These are phyloP conservation scores for Aspergillus sergii DNA, from an alignment of 2,329 filamentous ascomycete genomes.

Conservation along the genomic window DNA sequence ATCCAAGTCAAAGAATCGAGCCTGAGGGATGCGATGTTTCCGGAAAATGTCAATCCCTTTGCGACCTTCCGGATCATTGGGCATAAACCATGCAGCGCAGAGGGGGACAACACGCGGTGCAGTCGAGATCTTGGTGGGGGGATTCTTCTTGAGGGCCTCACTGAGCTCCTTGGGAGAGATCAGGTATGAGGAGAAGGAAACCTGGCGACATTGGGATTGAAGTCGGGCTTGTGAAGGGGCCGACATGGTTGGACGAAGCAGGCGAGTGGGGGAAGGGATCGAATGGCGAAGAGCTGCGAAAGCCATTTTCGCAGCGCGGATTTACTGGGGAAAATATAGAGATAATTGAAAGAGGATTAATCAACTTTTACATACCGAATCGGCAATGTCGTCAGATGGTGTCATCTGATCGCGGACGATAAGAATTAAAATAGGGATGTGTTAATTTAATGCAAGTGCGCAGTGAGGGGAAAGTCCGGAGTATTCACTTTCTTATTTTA, in stretches of 20 bases:
- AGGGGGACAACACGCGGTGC: conserved; percentile 83
- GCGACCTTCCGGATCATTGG: conserved; percentile 76
- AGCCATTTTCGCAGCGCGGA: conserved; percentile 33
- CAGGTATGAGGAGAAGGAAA: conserved; percentile 75
- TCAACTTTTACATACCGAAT: conserved; percentile 33
- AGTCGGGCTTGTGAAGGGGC: conserved; percentile 24
- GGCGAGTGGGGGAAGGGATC: conserved; percentile 24
- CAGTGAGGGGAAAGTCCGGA: conserved; percentile 2
- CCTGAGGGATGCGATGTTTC: conserved; percentile 80
- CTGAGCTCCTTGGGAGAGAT: conserved; percentile 82
- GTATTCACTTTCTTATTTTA: not conserved
- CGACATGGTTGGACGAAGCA: conserved; percentile 32
- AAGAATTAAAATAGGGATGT: not conserved
- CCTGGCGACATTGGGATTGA: conserved; percentile 48
- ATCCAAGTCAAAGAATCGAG: conserved; percentile 96
- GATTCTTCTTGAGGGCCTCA: conserved; percentile 79
- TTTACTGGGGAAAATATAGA: conserved; percentile 8
- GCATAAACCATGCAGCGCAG: conserved; percentile 94
- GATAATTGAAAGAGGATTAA: conserved; percentile 8
- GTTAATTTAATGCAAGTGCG: not conserved
- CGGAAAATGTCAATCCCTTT: conserved; percentile 80
- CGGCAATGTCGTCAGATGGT: conserved; percentile 11
- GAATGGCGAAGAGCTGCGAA: conserved; percentile 36
- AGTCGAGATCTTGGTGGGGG: conserved; percentile 75
- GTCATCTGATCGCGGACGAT: conserved; percentile 5